Evolutionary conservation across 805 yeast species (phyloP).

Genomic region (Yamadazyma insecticola): DNA sequence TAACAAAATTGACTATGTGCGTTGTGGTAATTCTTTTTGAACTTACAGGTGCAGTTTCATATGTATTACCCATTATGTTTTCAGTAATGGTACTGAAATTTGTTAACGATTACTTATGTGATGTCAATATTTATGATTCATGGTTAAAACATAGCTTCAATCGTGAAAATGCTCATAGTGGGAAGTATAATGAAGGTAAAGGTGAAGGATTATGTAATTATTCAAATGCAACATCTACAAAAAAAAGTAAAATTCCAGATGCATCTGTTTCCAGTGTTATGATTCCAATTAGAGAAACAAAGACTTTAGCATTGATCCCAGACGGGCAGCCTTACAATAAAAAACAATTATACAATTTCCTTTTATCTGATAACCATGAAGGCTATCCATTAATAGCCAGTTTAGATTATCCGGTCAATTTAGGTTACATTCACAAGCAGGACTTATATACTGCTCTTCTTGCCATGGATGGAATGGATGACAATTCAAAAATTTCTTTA

Average conservation of each 20-base stretch:
- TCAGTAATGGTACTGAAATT: constrained; percentile 74
- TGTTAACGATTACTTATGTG: constrained; percentile 58
- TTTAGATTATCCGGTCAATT: constrained; percentile 17
- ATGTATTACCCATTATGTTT: constrained; percentile 80
- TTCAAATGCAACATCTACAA: constrained; percentile 21
- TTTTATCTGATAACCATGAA: constrained; percentile 33
- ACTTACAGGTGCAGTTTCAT: constrained; percentile 79
- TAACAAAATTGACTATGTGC: constrained; percentile 74
- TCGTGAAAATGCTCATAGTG: constrained; percentile 1
- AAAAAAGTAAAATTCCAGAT: constrained; percentile 31
- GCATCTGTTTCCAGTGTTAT: constrained; percentile 21
- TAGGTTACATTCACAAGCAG: constrained; percentile 34
- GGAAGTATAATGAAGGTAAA: constrained; percentile 26
- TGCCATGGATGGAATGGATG: constrained; percentile 2
- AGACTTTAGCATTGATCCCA: constrained; percentile 23
- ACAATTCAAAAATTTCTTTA: constrained; percentile 14
- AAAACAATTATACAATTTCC: constrained; percentile 14
- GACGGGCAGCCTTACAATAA: constrained; percentile 21
- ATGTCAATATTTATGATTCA: constrained; percentile 60
- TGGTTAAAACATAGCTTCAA: constrained; percentile 32
- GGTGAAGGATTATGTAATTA: constrained; percentile 36
- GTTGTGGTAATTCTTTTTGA: constrained; percentile 80
- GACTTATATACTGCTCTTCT: constrained; percentile 13
- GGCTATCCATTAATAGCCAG: constrained; percentile 36
- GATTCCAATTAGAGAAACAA: constrained; percentile 25